These are phyloP conservation scores for Beauveria australis DNA, from an alignment of 2,329 filamentous ascomycete species.

Conservation along the genomic window DNA sequence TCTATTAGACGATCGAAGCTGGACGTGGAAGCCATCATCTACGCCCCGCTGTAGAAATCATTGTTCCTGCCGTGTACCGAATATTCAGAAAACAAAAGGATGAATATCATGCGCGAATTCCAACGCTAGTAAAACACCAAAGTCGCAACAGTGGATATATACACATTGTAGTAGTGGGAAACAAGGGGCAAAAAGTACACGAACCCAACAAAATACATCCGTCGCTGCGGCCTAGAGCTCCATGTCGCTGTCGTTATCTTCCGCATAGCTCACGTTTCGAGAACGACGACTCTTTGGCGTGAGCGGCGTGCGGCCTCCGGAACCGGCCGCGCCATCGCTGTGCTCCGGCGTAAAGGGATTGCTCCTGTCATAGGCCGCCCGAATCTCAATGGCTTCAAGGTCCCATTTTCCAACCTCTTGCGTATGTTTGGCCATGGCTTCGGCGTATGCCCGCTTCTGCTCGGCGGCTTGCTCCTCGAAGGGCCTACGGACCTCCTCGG, in stretches of 20 bases:
- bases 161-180: background rate
- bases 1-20: background rate
- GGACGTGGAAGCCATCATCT: background rate
- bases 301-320: background rate
- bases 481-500: slow-evolving; percentile 62
- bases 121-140: slow-evolving; percentile 9
- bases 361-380: slow-evolving; percentile 42
- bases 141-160: background rate
- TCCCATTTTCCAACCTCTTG: slow-evolving; percentile 65
- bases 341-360: slow-evolving; percentile 36
- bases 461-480: slow-evolving; percentile 67
- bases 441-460: slow-evolving; percentile 58
- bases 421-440: slow-evolving; percentile 51
- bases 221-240: slow-evolving; percentile 12
- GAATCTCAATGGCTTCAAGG: slow-evolving; percentile 47
- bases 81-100: background rate
- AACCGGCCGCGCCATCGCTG: background rate
- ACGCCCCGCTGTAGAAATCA: too few relatives aligned
- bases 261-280: slow-evolving; percentile 31
- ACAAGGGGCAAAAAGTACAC: background rate
- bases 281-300: slow-evolving; percentile 25
- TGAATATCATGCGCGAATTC: background rate
- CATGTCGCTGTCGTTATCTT: slow-evolving; percentile 23
- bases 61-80: background rate
- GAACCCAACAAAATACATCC: background rate